Conservation (phyloP, 2,329 filamentous ascomycete species). For the Aspergillus luchuensis region DNA sequence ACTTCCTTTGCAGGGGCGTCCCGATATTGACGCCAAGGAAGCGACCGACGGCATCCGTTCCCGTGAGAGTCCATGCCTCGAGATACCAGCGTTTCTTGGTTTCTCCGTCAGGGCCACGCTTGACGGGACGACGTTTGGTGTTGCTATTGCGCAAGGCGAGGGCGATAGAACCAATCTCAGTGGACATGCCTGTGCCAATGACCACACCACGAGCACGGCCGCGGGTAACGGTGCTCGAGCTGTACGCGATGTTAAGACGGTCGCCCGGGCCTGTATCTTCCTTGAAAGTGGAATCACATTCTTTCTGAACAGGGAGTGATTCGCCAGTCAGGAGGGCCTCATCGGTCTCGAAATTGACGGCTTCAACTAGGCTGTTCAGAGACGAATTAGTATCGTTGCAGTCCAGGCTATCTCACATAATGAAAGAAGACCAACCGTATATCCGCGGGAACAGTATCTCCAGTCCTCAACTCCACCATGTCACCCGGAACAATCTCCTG, state of each 20-base stretch:
- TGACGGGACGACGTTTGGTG: conserved; percentile 51
- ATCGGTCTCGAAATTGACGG: conserved; percentile 76
- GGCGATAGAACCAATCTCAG: conserved; percentile 67
- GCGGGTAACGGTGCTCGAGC: conserved; percentile 63
- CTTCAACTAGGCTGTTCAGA: conserved; percentile 49
- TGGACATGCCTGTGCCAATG: conserved; percentile 64
- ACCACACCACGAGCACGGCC: conserved; percentile 62
- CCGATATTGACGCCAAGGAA: conserved; percentile 70
- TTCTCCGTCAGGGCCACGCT: conserved; percentile 53
- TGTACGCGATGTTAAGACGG: conserved; percentile 63
- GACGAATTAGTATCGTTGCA: not conserved
- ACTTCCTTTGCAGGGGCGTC: conserved; percentile 68
- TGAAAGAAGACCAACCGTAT: conserved; percentile 46
- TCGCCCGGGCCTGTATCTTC: conserved; percentile 60
- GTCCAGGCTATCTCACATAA: conserved; percentile 29
- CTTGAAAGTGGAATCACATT: conserved; percentile 48
- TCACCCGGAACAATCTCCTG: conserved; percentile 66
- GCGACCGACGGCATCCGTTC: conserved; percentile 60
- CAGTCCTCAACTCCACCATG: conserved; percentile 57
- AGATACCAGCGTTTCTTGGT: conserved; percentile 57
- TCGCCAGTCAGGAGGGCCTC: conserved; percentile 66
- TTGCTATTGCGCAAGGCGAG: conserved; percentile 62
- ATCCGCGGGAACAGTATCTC: conserved; percentile 64
- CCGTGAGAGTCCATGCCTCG: conserved; percentile 55
- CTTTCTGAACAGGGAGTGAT: conserved; percentile 61